Conservation (phyloP, 805 yeast species). For the Lipomyces orientalis region DNA sequence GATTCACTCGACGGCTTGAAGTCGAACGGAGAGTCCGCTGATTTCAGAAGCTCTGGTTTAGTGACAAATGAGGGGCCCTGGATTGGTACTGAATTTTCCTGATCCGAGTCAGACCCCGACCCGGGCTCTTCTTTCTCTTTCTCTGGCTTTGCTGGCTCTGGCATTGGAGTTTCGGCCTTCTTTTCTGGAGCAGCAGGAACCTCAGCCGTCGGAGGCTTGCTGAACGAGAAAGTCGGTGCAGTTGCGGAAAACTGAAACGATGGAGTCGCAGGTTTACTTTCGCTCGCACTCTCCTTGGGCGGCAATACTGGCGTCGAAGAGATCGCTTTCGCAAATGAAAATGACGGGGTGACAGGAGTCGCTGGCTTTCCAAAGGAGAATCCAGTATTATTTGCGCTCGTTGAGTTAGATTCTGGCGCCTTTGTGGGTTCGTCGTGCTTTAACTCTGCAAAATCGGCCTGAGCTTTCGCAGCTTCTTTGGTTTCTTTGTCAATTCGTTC, state of each 20-base stretch:
- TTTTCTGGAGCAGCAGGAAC: neutral
- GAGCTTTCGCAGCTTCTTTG: slow-evolving; percentile 19
- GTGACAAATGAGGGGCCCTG: slow-evolving; percentile 22
- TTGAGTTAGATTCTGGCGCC: slow-evolving; percentile 3
- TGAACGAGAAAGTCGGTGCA: slow-evolving; percentile 9
- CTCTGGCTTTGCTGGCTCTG: neutral
- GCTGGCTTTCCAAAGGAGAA: slow-evolving; percentile 21
- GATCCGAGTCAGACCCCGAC: slow-evolving; percentile 13
- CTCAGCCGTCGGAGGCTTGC: neutral
- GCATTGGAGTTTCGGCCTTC: neutral
- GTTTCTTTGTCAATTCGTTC: slow-evolving; percentile 21
- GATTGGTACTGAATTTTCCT: slow-evolving; percentile 15
- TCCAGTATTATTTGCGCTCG: slow-evolving; percentile 10
- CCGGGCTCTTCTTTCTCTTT: neutral
- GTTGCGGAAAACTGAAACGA: neutral
- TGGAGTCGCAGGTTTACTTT: neutral
- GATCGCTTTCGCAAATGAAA: neutral
- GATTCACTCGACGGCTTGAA: neutral
- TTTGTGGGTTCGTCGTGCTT: slow-evolving; percentile 12
- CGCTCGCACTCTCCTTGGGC: neutral
- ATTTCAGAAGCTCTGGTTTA: neutral
- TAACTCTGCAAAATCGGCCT: slow-evolving; percentile 24
- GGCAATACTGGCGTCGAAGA: neutral
- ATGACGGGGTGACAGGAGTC: slow-evolving; percentile 15
- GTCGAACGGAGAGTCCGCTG: slow-evolving; percentile 17